Conservation (phyloP, 2,329 filamentous ascomycete genomes). For the Decorospora gaudefroyi region DNA sequence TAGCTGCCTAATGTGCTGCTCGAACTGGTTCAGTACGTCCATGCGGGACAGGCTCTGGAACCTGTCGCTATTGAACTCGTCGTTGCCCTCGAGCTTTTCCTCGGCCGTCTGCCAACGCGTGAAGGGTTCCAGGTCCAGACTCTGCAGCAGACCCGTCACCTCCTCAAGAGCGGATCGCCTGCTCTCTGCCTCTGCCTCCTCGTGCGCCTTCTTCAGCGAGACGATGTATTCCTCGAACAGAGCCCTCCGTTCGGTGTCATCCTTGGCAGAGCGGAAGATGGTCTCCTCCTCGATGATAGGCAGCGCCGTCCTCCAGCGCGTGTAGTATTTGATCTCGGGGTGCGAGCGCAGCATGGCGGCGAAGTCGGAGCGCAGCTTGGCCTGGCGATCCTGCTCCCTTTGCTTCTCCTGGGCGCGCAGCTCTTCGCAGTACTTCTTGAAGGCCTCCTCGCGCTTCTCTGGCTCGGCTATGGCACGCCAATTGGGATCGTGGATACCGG, state of each 20-base stretch:
- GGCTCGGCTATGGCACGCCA: slow-evolving; percentile 93
- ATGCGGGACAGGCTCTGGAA: slow-evolving; percentile 84
- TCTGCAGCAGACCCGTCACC: slow-evolving; percentile 75
- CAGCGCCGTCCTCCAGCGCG: slow-evolving; percentile 92
- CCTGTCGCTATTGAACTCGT: slow-evolving; percentile 77
- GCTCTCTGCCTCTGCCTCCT: slow-evolving; percentile 71
- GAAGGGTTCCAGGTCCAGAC: slow-evolving; percentile 85
- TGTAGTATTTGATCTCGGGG: slow-evolving; percentile 96
- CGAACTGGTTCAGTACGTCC: slow-evolving; percentile 90
- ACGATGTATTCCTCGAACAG: slow-evolving; percentile 93
- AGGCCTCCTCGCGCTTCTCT: slow-evolving; percentile 84
- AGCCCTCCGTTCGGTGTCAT: slow-evolving; percentile 84
- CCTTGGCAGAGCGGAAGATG: slow-evolving; percentile 87
- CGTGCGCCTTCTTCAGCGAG: slow-evolving; percentile 78
- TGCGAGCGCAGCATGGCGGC: slow-evolving; percentile 94
- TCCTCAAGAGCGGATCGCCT: slow-evolving; percentile 85
- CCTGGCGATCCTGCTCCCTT: slow-evolving; percentile 86
- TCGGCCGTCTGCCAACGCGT: slow-evolving; percentile 94
- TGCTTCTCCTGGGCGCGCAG: slow-evolving; percentile 91
- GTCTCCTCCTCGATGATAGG: slow-evolving; percentile 94
- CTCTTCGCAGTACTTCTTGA: slow-evolving; percentile 93
- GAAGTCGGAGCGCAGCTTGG: slow-evolving; percentile 92
- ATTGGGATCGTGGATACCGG: slow-evolving; percentile 85
- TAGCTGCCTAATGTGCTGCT: slow-evolving; percentile 90
- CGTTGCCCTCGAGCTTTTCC: slow-evolving; percentile 74